A percentile compares a stretch with the other conserved stretches of the same genome.
These are phyloP conservation scores for Scedosporium minutisporum DNA, from an alignment of 2,329 filamentous ascomycete genomes.

Conservation along the genomic window DNA sequence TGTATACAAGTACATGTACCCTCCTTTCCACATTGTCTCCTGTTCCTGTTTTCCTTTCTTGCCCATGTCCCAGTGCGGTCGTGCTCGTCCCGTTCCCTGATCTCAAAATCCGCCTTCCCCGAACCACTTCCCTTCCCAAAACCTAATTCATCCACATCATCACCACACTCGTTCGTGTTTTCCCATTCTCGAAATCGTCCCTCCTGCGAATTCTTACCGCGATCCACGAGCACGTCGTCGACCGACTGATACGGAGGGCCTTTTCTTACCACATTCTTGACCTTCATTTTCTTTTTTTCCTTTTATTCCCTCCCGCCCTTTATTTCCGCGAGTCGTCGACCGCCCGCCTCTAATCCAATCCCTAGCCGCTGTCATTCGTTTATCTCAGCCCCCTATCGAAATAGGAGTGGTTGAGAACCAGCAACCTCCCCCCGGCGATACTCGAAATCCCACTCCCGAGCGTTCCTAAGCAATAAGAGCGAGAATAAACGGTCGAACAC, in stretches of 20 bases:
- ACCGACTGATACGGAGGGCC: neutral
- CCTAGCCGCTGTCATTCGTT: neutral
- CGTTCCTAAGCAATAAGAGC: neutral
- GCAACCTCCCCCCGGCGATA: neutral
- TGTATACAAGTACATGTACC: neutral
- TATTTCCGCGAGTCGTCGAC: neutral
- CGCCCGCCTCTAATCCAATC: neutral
- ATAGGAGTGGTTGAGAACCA: neutral
- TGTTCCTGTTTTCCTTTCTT: neutral
- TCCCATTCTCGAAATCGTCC: neutral
- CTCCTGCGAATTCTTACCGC: neutral
- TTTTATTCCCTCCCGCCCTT: neutral
- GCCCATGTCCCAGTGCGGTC: neutral
- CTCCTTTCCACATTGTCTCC: neutral
- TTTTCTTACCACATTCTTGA: neutral
- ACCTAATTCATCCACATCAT: constrained; percentile 1
- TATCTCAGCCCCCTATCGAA: neutral
- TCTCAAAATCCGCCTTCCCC: neutral
- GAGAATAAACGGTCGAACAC: neutral
- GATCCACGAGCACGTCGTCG: constrained; percentile 1
- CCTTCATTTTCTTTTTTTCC: constrained; percentile 5
- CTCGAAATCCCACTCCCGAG: neutral
- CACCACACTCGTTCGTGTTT: constrained; percentile 7
- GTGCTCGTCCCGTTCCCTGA: neutral
- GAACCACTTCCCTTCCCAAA: neutral